These are phyloP conservation scores for Russula griseocarnosa DNA, from an alignment of 768 basidiomycete genomes.

Conservation along the genomic window DNA sequence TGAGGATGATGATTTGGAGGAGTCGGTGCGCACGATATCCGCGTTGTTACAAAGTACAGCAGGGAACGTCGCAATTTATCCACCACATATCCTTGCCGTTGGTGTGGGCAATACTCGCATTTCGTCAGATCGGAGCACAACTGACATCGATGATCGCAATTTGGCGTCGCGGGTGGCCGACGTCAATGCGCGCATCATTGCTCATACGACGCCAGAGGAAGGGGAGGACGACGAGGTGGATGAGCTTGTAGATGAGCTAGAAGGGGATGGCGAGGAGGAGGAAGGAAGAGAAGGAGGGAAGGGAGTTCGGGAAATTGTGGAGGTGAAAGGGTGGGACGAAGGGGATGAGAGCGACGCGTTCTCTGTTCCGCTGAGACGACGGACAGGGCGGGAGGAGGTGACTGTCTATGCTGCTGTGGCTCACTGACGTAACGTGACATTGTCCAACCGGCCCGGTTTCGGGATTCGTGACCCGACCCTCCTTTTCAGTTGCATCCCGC, in stretches of 20 bases:
- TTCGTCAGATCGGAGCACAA: constrained; percentile 13
- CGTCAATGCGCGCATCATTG: constrained; percentile 71
- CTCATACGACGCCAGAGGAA: constrained; percentile 66
- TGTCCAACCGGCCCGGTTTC: constrained; percentile 5
- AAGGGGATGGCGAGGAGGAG: constrained; percentile 34
- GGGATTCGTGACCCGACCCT: constrained; percentile 13
- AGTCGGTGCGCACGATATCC: constrained; percentile 71
- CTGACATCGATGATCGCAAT: constrained; percentile 9
- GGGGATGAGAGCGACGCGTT: constrained; percentile 63
- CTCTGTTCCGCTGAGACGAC: constrained; percentile 64
- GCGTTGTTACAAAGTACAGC: constrained; percentile 56
- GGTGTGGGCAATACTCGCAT: constrained; percentile 21
- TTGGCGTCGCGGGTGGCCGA: constrained; percentile 67
- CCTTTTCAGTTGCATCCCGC: constrained; percentile 10
- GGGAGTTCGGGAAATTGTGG: background rate
- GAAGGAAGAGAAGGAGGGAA: constrained; percentile 19
- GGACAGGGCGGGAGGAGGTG: constrained; percentile 56
- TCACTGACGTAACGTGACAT: constrained; percentile 48
- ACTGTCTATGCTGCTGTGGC: constrained; percentile 40
- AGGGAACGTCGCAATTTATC: constrained; percentile 20
- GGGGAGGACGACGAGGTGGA: constrained; percentile 43
- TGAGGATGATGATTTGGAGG: constrained; percentile 61
- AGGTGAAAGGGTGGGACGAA: constrained; percentile 38
- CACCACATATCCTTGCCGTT: constrained; percentile 12
- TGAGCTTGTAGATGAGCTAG: constrained; percentile 34